Evolutionary conservation across 305 asterid species (phyloP).

Genomic region (Fraxinus sp.): DNA sequence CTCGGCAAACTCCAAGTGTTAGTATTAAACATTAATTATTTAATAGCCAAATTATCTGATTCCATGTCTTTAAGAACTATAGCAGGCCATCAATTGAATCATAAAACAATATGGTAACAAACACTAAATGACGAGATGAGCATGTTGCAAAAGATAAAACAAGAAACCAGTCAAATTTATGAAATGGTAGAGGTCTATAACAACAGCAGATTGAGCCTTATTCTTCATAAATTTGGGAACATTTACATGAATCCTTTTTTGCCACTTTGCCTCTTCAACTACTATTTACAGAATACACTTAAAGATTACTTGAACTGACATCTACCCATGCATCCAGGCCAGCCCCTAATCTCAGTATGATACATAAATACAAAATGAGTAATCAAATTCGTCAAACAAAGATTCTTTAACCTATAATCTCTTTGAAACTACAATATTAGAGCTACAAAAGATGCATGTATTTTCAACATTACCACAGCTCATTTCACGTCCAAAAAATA

Average conservation of each 20-base stretch:
- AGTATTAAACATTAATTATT: slow-evolving; percentile 4
- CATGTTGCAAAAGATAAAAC: slow-evolving; percentile 1
- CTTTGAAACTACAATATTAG: neutral
- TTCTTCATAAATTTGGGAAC: neutral
- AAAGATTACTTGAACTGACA: neutral
- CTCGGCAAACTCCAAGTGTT: slow-evolving; percentile 4
- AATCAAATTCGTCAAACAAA: slow-evolving; percentile 7
- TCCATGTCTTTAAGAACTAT: neutral
- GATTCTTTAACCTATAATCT: slow-evolving; percentile 1
- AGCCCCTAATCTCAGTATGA: neutral
- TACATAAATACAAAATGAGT: neutral
- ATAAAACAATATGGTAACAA: neutral
- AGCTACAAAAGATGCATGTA: neutral
- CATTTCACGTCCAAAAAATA: slow-evolving; percentile 5
- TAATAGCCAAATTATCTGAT: neutral
- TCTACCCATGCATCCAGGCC: neutral
- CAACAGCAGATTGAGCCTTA: neutral
- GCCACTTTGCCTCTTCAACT: neutral
- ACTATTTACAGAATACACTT: neutral
- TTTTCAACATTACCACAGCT: neutral
- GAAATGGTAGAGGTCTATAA: neutral
- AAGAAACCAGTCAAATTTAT: neutral
- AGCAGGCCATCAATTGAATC: slow-evolving; percentile 3
- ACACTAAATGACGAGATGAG: neutral
- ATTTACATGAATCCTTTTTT: neutral